phyloP scores from a whole-genome alignment of 768 basidiomycete genomes.

The Suillus occidentalis region DNA sequence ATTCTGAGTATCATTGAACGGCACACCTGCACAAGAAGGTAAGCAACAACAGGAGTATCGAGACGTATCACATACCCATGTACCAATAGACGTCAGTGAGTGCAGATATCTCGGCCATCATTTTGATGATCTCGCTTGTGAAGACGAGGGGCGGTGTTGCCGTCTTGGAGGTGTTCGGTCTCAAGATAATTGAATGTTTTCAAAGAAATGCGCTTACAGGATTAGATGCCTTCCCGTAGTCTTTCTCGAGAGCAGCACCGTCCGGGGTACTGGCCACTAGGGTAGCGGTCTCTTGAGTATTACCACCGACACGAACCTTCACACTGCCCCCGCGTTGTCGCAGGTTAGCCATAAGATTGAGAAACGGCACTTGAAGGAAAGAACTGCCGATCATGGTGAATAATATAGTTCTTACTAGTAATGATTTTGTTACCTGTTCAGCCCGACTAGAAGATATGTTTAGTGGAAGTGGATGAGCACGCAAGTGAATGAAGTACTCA shows the following conservation, averaged over 20 bases:
- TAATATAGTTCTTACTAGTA: too few species aligned
- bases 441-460: constrained; percentile 14
- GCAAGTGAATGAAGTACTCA: constrained; percentile 37
- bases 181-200: not conserved
- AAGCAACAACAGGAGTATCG: not conserved
- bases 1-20: constrained; percentile 64
- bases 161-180: constrained; percentile 38
- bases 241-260: constrained; percentile 52
- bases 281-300: constrained; percentile 69
- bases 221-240: constrained; percentile 32
- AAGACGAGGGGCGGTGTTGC: constrained; percentile 67
- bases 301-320: constrained; percentile 73
- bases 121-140: constrained; percentile 64
- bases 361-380: constrained; percentile 58
- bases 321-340: constrained; percentile 61
- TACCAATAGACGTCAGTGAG: constrained; percentile 68
- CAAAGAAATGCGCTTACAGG: constrained; percentile 34
- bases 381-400: constrained; percentile 34
- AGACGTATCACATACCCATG: constrained; percentile 37
- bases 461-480: not conserved
- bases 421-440: constrained; percentile 16
- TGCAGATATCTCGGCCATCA: constrained; percentile 58
- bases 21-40: constrained; percentile 40
- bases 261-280: constrained; percentile 51
- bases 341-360: constrained; percentile 81